Conservation (phyloP, 345 rosid genomes). For the Cardamine resedifolia region DNA sequence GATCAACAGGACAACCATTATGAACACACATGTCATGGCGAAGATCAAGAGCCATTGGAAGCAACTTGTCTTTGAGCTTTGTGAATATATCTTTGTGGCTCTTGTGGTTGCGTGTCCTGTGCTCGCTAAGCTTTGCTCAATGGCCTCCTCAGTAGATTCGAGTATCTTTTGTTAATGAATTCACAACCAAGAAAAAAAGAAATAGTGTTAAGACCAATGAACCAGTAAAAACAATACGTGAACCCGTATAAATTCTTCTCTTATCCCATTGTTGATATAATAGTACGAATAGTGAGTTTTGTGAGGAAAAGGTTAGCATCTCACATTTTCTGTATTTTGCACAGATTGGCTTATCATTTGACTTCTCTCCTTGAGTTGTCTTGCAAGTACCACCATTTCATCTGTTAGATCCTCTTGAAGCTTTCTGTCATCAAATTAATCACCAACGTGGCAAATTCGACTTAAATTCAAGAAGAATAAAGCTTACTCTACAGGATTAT, state of each 20-base stretch:
- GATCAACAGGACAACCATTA: constrained; percentile 84
- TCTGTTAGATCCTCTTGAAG: constrained; percentile 86
- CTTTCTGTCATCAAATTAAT: constrained; percentile 44
- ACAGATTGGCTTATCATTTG: constrained; percentile 77
- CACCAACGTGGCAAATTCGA: not conserved
- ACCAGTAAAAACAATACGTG: not conserved
- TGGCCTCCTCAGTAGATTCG: constrained; percentile 79
- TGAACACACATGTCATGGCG: constrained; percentile 64
- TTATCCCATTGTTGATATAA: not conserved
- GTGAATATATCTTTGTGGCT: constrained; percentile 58
- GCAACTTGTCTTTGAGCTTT: constrained; percentile 76
- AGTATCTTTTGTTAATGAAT: constrained; percentile 56
- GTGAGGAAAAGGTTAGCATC: not conserved
- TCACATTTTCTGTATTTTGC: constrained; percentile 77
- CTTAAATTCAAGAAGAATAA: not conserved
- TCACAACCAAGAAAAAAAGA: not conserved
- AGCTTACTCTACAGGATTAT: not conserved
- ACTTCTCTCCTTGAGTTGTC: constrained; percentile 84
- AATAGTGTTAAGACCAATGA: not conserved
- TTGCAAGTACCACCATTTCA: constrained; percentile 94
- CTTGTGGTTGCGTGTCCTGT: constrained; percentile 73
- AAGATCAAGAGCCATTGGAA: constrained; percentile 81
- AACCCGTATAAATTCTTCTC: not conserved
- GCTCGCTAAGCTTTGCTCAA: constrained; percentile 89
- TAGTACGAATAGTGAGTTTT: not conserved